Evolutionary conservation across 2,329 filamentous ascomycete species (phyloP).

Genomic region (Colletotrichum orbiculare): DNA sequence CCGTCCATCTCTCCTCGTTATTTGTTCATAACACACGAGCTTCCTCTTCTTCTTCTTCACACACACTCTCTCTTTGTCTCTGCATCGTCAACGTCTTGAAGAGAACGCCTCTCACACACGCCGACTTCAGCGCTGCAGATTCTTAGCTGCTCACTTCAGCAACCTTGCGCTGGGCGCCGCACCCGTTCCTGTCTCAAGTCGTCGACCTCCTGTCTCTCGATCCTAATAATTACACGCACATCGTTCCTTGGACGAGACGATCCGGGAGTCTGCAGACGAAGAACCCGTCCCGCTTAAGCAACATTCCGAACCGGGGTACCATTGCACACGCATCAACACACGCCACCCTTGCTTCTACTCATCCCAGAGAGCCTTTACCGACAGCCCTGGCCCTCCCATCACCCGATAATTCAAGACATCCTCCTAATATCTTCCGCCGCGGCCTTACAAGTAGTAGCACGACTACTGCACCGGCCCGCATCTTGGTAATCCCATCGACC

Average conservation of each 20-base stretch:
- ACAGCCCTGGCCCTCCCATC: slow-evolving; percentile 17
- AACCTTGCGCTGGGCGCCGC: slow-evolving; percentile 37
- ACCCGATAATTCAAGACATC: slow-evolving; percentile 32
- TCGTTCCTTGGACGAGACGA: slow-evolving; percentile 26
- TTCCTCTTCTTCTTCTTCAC: background rate
- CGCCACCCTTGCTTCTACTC: slow-evolving; percentile 29
- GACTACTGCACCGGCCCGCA: slow-evolving; percentile 36
- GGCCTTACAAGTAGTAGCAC: slow-evolving; percentile 36
- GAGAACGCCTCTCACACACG: background rate
- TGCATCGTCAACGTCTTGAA: slow-evolving; percentile 12
- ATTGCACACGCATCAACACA: slow-evolving; percentile 29
- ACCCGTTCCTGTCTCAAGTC: slow-evolving; percentile 35
- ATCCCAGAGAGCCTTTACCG: slow-evolving; percentile 4
- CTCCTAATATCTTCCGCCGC: slow-evolving; percentile 22
- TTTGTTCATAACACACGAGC: background rate
- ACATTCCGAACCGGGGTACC: slow-evolving; percentile 29
- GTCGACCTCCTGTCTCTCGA: slow-evolving; percentile 31
- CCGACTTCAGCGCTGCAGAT: slow-evolving; percentile 28
- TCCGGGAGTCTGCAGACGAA: slow-evolving; percentile 29
- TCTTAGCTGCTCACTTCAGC: slow-evolving; percentile 33
- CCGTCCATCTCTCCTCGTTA: slow-evolving; percentile 20
- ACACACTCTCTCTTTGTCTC: slow-evolving; percentile 1
- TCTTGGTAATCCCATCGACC: slow-evolving; percentile 47
- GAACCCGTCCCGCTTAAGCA: slow-evolving; percentile 33
- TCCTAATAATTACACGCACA: slow-evolving; percentile 3